These are phyloP conservation scores for Chenopodium suecicum DNA, from an alignment of 148 eudicot genomes.

Conservation along the genomic window DNA sequence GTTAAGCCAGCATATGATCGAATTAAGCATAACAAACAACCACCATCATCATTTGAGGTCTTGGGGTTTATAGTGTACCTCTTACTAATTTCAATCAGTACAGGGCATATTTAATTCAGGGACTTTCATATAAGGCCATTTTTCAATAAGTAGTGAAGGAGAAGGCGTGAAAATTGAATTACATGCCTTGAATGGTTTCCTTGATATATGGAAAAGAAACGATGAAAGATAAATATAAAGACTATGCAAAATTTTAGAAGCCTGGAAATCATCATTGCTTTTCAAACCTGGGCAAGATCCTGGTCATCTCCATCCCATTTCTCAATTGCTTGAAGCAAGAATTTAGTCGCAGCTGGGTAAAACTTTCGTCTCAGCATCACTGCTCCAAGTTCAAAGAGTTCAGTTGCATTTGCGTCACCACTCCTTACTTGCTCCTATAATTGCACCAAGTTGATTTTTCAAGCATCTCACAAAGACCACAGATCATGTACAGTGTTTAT, in stretches of 20 bases:
- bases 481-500: not conserved
- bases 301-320: slow-evolving; percentile 98
- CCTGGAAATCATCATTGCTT: slow-evolving; percentile 9
- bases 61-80: not conserved
- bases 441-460: slow-evolving; percentile 2
- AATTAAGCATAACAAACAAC: not conserved
- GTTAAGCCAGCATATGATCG: not conserved
- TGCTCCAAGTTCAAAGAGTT: slow-evolving; percentile 89
- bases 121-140: not conserved
- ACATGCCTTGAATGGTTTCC: not conserved
- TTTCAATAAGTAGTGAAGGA: not conserved
- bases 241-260: not conserved
- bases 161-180: not conserved
- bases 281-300: slow-evolving; percentile 86
- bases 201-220: not conserved
- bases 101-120: not conserved
- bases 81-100: not conserved
- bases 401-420: slow-evolving; percentile 92
- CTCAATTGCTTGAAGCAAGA: slow-evolving; percentile 77
- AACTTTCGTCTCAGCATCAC: slow-evolving; percentile 90
- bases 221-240: not conserved
- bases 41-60: not conserved
- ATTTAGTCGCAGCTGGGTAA: slow-evolving; percentile 86
- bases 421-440: slow-evolving; percentile 94
- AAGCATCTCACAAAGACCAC: not conserved